Base-by-base conservation (phyloP, 1,284 basidiomycete species). In the Cutaneotrichosporon cutaneum region DNA sequence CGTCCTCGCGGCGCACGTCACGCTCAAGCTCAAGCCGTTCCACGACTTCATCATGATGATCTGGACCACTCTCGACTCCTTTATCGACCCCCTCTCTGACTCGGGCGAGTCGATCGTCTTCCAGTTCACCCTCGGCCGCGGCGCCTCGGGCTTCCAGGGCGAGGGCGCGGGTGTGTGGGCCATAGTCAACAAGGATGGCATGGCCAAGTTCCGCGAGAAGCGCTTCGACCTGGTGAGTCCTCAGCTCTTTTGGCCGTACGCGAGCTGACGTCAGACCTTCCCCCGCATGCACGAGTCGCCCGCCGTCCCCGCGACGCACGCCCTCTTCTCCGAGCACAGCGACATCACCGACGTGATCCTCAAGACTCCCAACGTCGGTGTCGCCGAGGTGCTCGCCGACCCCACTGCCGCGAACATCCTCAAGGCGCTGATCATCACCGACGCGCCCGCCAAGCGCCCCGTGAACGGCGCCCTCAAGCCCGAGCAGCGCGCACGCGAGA, bases 181-280 rank as follows among this genome's bases (percentile, higher is more conserved):
- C 11, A 77, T 94, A 52, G 87, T 93, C 32, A 83, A 85, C 48
- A 94, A 94, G 82, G 84, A 87, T 62, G 87, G 89, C 68, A 83
- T 94, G 68, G 80, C 83, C 63, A 81, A 81, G 32, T 83, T 91
- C 71, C 87, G 86, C 77, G 82, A 86, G 64, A 80, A 83, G 58
- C 85, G 92, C 61, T 95, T 90, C 89, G 92, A 94, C 78, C 77
- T 94, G 75, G 92, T 94, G 63, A 73, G 87, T 83, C 4, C 47
- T 52, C 24, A 58, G 60, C 18, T 42, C 5, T 13, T 3, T 5
- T 3, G 18, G 16, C 39, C 18, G 4, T 7, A 18, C 7, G 8
- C 16, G 9, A 42, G 24, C 36, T 56, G 24, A 56, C 44, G 1
- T 0, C 60, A 80, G 77, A 73, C 76, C 22, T 80, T 77, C 67